A percentile compares a stretch with the other conserved stretches of the same genome.
These are phyloP conservation scores for Sporothrix protearum DNA, from an alignment of 2,329 filamentous ascomycete genomes.

Conservation along the genomic window DNA sequence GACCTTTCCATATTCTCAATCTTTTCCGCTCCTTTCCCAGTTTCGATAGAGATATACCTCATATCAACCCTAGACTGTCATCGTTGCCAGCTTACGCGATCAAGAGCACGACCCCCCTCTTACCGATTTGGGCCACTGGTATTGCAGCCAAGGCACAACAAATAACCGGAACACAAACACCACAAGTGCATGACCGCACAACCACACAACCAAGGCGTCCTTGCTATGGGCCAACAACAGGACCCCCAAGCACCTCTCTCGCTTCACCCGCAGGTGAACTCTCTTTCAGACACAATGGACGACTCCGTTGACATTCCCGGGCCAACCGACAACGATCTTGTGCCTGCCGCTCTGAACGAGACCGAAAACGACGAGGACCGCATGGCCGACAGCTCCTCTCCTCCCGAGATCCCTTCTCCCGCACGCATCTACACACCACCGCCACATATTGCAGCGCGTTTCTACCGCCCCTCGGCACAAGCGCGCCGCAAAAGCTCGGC, in stretches of 20 bases:
- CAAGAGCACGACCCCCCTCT: background rate
- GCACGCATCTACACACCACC: constrained; percentile 58
- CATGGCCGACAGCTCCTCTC: background rate
- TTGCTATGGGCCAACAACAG: constrained; percentile 17
- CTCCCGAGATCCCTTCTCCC: background rate
- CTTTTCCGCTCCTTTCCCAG: background rate
- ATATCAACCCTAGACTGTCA: background rate
- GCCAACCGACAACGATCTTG: background rate
- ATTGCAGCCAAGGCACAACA: background rate
- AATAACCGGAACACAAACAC: background rate
- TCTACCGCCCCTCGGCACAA: constrained; percentile 62
- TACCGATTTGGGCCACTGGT: background rate
- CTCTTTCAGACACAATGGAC: constrained; percentile 17
- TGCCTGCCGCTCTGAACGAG: constrained; percentile 20
- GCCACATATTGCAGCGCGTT: constrained; percentile 72
- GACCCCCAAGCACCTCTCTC: constrained; percentile 2
- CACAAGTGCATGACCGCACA: background rate
- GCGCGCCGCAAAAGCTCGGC: constrained; percentile 70
- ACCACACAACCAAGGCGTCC: background rate
- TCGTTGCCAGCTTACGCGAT: background rate
- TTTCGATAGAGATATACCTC: background rate
- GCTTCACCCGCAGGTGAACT: background rate
- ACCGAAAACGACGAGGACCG: constrained; percentile 24
- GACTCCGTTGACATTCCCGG: constrained; percentile 9
- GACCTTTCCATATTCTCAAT: background rate